These are phyloP conservation scores for Austroboletus niveus DNA, from an alignment of 1,284 basidiomycete species.

Conservation along the genomic window DNA sequence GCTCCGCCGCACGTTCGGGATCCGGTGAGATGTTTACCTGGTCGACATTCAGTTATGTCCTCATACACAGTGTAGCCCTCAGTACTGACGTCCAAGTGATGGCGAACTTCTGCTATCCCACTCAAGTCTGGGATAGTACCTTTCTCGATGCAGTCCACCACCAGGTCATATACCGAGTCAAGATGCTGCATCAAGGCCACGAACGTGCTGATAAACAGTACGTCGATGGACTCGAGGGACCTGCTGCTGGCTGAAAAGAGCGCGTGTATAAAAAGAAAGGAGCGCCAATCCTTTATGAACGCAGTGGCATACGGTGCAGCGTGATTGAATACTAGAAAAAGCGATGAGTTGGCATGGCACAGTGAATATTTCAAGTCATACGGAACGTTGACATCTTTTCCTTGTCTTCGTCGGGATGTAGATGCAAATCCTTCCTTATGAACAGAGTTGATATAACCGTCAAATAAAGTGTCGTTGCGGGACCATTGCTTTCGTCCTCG, in stretches of 20 bases:
- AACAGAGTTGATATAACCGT: neutral
- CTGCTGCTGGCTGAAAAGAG: conserved; percentile 1
- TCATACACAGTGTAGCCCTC: neutral
- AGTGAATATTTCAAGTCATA: neutral
- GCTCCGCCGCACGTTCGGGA: conserved; percentile 18
- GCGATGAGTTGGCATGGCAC: conserved; percentile 1
- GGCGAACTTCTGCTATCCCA: conserved; percentile 9
- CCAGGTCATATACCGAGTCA: conserved; percentile 16
- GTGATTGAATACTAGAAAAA: conserved; percentile 5
- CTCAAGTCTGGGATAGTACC: conserved; percentile 13
- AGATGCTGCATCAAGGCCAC: conserved; percentile 18
- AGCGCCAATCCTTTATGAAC: neutral
- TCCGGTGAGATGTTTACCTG: conserved; percentile 12
- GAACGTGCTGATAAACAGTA: conserved; percentile 11
- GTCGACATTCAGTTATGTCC: neutral
- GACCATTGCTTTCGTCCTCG: neutral
- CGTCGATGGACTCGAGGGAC: conserved; percentile 8
- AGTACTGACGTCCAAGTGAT: conserved; percentile 11
- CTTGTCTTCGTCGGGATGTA: neutral
- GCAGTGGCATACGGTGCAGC: neutral
- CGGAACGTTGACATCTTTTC: neutral
- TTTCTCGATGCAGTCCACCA: conserved; percentile 15
- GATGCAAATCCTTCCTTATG: neutral
- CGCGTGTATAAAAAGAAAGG: conserved; percentile 18
- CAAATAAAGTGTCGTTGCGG: neutral